These are phyloP conservation scores for Colletotrichum kahawae DNA, from an alignment of 2,329 filamentous ascomycete genomes.

Conservation along the genomic window DNA sequence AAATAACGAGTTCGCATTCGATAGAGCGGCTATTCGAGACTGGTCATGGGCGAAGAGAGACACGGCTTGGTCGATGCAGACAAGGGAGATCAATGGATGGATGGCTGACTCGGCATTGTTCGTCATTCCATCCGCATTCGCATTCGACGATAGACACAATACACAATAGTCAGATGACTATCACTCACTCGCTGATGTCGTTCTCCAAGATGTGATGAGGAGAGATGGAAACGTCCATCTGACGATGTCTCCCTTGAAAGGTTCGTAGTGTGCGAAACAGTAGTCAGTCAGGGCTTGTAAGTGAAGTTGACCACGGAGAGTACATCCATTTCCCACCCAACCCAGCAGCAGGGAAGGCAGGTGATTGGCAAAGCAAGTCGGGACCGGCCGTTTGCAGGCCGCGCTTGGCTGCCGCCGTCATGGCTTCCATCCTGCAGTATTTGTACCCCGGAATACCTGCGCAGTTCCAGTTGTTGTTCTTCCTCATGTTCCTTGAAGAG, in stretches of 20 bases:
- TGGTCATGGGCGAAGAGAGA: neutral
- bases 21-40: neutral
- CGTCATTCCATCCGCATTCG: neutral
- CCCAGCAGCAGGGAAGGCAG: neutral
- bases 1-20: neutral
- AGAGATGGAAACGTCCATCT: neutral
- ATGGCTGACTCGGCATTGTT: neutral
- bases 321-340: neutral
- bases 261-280: neutral
- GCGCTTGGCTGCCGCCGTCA: neutral
- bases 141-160: neutral
- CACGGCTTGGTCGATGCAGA: neutral
- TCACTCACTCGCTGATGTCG: neutral
- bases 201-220: neutral
- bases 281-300: neutral
- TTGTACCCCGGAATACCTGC: neutral
- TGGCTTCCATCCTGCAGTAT: neutral
- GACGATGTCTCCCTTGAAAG: neutral
- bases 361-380: neutral
- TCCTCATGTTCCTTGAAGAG: neutral
- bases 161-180: neutral
- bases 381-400: constrained; percentile 2
- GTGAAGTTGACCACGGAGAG: neutral
- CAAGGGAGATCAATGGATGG: neutral
- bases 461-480: neutral